These are phyloP conservation scores for Osmanthus fragrans DNA, from an alignment of 257 asterid genomes.

Conservation along the genomic window DNA sequence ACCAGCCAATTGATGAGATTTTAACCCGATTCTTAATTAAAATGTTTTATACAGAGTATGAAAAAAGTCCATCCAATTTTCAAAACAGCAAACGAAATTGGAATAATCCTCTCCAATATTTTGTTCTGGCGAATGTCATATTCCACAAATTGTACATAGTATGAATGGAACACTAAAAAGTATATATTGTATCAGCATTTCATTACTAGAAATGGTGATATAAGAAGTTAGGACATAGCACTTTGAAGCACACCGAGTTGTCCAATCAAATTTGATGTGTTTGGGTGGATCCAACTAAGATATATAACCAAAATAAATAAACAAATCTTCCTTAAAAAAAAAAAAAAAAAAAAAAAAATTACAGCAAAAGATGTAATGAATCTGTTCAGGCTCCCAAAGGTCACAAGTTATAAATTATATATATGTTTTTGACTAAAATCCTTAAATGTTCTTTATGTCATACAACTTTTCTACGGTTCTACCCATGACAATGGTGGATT, in stretches of 20 bases:
- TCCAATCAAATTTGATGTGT: not conserved
- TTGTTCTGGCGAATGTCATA: not conserved
- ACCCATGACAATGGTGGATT: not conserved
- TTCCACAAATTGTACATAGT: not conserved
- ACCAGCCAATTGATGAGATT: not conserved
- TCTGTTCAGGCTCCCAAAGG: not conserved
- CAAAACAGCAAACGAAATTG: not conserved
- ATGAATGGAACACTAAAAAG: not conserved
- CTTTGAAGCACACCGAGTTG: not conserved
- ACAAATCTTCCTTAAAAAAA: not conserved
- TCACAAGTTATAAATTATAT: not conserved
- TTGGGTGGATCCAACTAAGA: not conserved
- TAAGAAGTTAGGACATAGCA: slow-evolving; percentile 5
- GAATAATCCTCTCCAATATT: not conserved
- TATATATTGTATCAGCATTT: not conserved
- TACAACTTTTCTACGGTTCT: not conserved
- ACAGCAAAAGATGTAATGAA: not conserved
- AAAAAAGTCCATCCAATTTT: too few relatives aligned
- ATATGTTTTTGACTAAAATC: not conserved
- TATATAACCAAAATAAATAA: not conserved
- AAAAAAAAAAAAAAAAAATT: too few relatives aligned
- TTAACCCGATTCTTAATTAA: too few relatives aligned
- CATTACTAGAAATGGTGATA: not conserved
- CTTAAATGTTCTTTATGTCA: not conserved
- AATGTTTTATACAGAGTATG: not conserved